Base-by-base conservation (phyloP, 1,139 yeast genomes). In the Suhomyces chickasaworum region DNA sequence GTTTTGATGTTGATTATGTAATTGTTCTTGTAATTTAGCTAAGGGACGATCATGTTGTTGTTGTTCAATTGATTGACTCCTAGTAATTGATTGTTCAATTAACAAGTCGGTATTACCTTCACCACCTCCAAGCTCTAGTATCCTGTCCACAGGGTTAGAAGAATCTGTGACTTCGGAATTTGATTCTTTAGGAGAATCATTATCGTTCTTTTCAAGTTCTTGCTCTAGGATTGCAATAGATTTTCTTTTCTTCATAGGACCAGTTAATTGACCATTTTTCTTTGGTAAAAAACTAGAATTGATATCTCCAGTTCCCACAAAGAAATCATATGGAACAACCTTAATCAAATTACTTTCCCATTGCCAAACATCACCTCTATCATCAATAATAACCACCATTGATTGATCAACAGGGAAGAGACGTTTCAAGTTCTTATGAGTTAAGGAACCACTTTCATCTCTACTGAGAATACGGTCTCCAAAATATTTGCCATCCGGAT, bases 281-380 rank as follows among this genome's bases (percentile, higher is more conserved):
- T 87, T 84, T 0, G 99, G 98, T 49, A 93, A 71, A 61, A 89
- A 90, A 55, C 91, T 86, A 18, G 97, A 89, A 62, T 95, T 95
- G 59, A 95, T 95, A 71, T 95, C 99, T 29, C 99, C 99, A 50
- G 93, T 89, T 9, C 98, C 98, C 36, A 90, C 96, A 59, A 95
- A 95, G 59, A 93, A 95, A 61, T 89, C 96, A 64, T 89, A 93
- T 0, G 99, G 99, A 1, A 90, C 87, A 8, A 93, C 99, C 63
- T 91, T 89, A 50, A 93, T 82, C 54, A 93, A 73, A 63, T 93
- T 91, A 21, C 87, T 84, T 54, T 90, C 89, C 99, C 99, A 93
- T 61, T 88, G 89, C 99, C 99, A 93, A 9, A 93, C 99, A 64
- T 93, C 99, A 4, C 98, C 99, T 63, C 99, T 80, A 63, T 93